These are phyloP conservation scores for Grigorovia jiainica DNA, from an alignment of 805 yeast species.

Conservation along the genomic window DNA sequence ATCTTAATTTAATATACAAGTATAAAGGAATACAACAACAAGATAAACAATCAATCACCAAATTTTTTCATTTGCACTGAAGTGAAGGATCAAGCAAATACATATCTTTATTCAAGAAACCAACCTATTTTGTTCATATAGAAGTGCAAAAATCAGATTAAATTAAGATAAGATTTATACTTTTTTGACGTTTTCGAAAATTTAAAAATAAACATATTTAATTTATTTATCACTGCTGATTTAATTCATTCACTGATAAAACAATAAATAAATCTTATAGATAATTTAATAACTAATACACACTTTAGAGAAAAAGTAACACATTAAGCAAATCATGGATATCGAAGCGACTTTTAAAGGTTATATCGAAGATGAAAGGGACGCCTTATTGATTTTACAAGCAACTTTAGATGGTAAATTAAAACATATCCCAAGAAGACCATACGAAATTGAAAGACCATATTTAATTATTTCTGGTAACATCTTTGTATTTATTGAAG, in stretches of 20 bases:
- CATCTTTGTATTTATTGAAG: constrained; percentile 79
- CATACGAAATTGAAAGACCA: constrained; percentile 67
- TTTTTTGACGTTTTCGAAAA: neutral
- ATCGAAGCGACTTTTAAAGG: constrained; percentile 58
- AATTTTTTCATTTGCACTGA: no score
- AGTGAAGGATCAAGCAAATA: no score
- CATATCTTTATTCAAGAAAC: no score
- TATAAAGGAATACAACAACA: no score
- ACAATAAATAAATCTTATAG: neutral
- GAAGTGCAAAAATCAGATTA: no score
- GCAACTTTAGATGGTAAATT: constrained; percentile 59
- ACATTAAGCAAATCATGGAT: constrained; percentile 18
- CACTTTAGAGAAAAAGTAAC: neutral
- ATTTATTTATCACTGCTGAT: no score
- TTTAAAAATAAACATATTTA: neutral
- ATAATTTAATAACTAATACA: no score
- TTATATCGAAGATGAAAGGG: constrained; percentile 71
- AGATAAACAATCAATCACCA: no score
- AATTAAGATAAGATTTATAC: no score
- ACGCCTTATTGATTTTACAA: constrained; percentile 73
- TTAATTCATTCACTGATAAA: no score
- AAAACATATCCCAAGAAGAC: constrained; percentile 62
- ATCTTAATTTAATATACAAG: no score
- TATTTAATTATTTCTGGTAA: constrained; percentile 63
- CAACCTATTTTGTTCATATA: no score